These are phyloP conservation scores for Claviceps purpurea DNA, from an alignment of 2,329 filamentous ascomycete species.

Conservation along the genomic window DNA sequence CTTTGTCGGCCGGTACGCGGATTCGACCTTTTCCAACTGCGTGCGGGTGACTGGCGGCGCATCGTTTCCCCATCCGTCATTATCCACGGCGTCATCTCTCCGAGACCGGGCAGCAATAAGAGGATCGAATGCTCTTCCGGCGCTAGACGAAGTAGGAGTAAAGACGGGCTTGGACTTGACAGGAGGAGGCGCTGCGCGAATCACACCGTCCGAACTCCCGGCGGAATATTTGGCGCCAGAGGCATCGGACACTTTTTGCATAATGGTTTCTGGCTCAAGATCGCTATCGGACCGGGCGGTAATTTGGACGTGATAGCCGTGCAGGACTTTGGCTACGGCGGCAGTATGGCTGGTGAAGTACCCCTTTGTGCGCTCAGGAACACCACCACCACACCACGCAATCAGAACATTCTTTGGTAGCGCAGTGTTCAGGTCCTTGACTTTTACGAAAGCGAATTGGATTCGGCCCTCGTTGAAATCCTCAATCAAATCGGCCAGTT, in stretches of 20 bases:
- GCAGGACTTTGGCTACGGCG: conserved; percentile 80
- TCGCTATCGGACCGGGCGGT: conserved; percentile 87
- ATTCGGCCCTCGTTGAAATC: conserved; percentile 95
- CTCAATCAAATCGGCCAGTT: conserved; percentile 78
- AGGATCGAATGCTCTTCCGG: conserved; percentile 47
- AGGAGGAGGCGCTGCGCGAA: conserved; percentile 47
- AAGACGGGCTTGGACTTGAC: conserved; percentile 85
- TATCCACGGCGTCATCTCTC: conserved; percentile 49
- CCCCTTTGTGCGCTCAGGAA: conserved; percentile 95
- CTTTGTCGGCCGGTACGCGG: conserved; percentile 90
- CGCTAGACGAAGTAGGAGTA: conserved; percentile 53
- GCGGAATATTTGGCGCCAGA: conserved; percentile 89
- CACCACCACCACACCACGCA: conserved; percentile 93
- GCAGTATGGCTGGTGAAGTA: conserved; percentile 94
- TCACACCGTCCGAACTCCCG: conserved; percentile 42
- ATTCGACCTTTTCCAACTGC: conserved; percentile 79
- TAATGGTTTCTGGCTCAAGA: conserved; percentile 72
- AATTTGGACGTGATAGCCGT: conserved; percentile 96
- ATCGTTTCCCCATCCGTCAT: conserved; percentile 89
- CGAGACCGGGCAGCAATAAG: conserved; percentile 51
- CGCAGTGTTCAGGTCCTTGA: conserved; percentile 83
- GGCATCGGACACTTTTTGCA: conserved; percentile 87
- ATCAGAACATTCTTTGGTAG: conserved; percentile 89
- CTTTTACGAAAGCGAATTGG: conserved; percentile 92
- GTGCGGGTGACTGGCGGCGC: conserved; percentile 81